phyloP scores from a whole-genome alignment of 2,329 filamentous ascomycete genomes.

The Aschersonia sp. region DNA sequence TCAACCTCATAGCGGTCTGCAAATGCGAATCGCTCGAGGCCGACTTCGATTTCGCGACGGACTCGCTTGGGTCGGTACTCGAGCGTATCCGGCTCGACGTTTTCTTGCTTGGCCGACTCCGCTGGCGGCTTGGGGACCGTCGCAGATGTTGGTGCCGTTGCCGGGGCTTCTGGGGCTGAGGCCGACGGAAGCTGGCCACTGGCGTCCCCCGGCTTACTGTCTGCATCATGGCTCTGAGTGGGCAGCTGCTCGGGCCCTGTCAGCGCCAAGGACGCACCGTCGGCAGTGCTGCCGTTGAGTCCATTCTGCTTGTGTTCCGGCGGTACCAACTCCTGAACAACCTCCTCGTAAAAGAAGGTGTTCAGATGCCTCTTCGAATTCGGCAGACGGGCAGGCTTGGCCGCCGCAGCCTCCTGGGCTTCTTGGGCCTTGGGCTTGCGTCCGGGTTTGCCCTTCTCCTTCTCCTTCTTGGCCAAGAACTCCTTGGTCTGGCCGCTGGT shows the following conservation, averaged over 20 bases:
- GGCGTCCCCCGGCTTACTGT: background rate
- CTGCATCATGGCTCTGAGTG: background rate
- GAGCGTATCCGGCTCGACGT: constrained; percentile 14
- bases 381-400: constrained; percentile 46
- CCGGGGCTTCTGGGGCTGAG: background rate
- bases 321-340: constrained; percentile 38
- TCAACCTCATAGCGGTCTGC: constrained; percentile 62
- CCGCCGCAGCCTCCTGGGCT: constrained; percentile 35
- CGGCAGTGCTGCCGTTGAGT: constrained; percentile 3
- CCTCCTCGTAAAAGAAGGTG: constrained; percentile 61
- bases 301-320: constrained; percentile 18
- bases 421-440: constrained; percentile 34
- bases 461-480: constrained; percentile 70
- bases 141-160: background rate
- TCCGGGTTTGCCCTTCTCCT: constrained; percentile 52
- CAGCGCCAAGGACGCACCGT: background rate
- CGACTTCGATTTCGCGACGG: constrained; percentile 59
- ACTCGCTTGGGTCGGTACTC: constrained; percentile 39
- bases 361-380: constrained; percentile 59
- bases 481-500: constrained; percentile 69
- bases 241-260: no score
- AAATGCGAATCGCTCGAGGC: constrained; percentile 59
- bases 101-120: constrained; percentile 1
- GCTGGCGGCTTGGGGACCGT: background rate
- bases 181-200: background rate